phyloP scores from a whole-genome alignment of 129 eudicot genomes.

The Pseudognaphalium luteoalbum region DNA sequence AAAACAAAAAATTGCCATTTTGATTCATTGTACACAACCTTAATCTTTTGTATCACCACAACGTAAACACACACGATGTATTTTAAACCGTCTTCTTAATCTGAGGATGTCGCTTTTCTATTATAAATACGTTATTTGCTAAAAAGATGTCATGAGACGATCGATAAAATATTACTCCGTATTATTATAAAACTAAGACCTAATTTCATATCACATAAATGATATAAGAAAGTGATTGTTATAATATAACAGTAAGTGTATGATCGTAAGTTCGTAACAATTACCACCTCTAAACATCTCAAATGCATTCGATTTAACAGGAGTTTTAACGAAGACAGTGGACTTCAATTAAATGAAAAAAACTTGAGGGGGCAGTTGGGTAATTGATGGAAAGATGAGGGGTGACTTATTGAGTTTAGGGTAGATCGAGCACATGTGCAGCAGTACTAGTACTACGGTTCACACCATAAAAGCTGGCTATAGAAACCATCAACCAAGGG shows the following conservation, averaged over 20 bases:
- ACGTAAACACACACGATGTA: too few relatives aligned
- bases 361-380: background rate
- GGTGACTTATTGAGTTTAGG: background rate
- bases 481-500: background rate
- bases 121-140: too few relatives aligned
- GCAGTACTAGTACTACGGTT: conserved; percentile 9
- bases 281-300: background rate
- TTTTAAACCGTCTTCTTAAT: too few relatives aligned
- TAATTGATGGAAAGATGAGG: background rate
- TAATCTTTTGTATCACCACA: too few relatives aligned
- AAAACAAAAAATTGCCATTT: too few relatives aligned
- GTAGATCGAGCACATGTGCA: conserved; percentile 27
- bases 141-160: background rate
- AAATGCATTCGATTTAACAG: background rate
- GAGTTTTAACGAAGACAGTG: background rate
- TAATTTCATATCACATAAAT: background rate
- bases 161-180: too few relatives aligned
- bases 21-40: too few relatives aligned
- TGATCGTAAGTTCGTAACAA: background rate
- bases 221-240: background rate
- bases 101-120: too few relatives aligned
- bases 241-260: too few relatives aligned
- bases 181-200: background rate
- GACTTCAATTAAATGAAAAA: background rate
- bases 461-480: conserved; percentile 28